phyloP scores from a whole-genome alignment of 2,329 filamentous ascomycete genomes.

The Hansfordia pulvinata region DNA sequence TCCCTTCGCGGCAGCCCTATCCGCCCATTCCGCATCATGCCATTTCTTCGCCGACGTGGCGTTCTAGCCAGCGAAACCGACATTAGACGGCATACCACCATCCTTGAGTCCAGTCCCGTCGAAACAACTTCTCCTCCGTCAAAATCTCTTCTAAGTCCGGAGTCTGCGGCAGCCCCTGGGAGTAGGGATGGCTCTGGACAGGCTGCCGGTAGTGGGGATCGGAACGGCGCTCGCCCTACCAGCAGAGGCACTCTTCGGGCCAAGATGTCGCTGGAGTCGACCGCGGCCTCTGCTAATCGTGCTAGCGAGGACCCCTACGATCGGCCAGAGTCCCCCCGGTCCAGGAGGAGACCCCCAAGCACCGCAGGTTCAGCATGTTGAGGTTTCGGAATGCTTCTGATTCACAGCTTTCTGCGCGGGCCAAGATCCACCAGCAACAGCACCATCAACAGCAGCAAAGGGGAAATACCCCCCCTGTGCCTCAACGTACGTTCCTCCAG shows the following conservation, averaged over 20 bases:
- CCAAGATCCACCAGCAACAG: slow-evolving; percentile 55
- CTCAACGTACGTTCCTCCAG: slow-evolving; percentile 32
- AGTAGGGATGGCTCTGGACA: too few species aligned
- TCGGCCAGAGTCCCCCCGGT: slow-evolving; percentile 32
- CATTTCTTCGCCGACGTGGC: slow-evolving; percentile 48
- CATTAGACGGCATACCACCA: slow-evolving; percentile 37
- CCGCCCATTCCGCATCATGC: slow-evolving; percentile 33
- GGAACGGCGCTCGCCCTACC: too few species aligned
- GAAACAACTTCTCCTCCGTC: slow-evolving; percentile 5
- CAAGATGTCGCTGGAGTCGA: too few species aligned
- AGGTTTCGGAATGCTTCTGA: slow-evolving; percentile 88
- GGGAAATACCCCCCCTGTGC: slow-evolving; percentile 41
- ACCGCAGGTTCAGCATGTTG: slow-evolving; percentile 56
- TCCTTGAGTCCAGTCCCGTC: slow-evolving; percentile 14
- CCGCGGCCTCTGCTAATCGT: slow-evolving; percentile 5
- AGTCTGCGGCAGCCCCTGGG: background rate
- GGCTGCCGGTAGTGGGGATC: background rate
- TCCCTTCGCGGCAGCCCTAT: too few species aligned
- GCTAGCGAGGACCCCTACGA: slow-evolving; percentile 13
- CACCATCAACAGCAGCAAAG: slow-evolving; percentile 24
- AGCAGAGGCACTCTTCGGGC: too few species aligned
- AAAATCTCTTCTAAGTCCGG: background rate
- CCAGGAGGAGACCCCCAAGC: slow-evolving; percentile 40
- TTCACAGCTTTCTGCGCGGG: slow-evolving; percentile 67
- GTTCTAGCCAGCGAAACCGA: slow-evolving; percentile 45